Evolutionary conservation across 345 rosid genomes (phyloP).

Genomic region (Ceriops tagal): DNA sequence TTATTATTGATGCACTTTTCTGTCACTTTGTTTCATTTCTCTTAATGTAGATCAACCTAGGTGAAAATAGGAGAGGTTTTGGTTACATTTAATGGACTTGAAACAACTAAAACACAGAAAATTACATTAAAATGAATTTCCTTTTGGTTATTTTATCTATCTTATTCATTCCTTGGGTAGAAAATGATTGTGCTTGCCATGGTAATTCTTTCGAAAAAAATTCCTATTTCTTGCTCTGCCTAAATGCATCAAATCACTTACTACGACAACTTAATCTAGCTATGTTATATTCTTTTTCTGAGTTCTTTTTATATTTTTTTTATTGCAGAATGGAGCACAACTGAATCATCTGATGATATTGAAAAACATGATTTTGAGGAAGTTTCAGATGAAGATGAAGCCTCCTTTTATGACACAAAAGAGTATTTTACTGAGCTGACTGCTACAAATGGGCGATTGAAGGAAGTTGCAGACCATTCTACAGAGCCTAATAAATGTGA

Average conservation of each 20-base stretch:
- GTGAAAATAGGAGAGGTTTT: not conserved
- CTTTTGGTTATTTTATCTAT: not conserved
- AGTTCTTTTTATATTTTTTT: not conserved
- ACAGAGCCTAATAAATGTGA: slow-evolving; percentile 21
- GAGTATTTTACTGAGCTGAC: slow-evolving; percentile 60
- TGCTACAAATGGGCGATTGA: slow-evolving; percentile 35
- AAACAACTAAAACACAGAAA: not conserved
- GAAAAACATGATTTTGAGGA: slow-evolving; percentile 90
- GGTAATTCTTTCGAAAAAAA: too few species aligned
- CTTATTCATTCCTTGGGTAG: not conserved
- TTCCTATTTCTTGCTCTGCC: not conserved
- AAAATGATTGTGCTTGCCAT: too few species aligned
- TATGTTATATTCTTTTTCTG: slow-evolving; percentile 11
- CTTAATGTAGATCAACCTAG: not conserved
- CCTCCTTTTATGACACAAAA: slow-evolving; percentile 65
- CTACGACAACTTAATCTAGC: not conserved
- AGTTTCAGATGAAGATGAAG: slow-evolving; percentile 80
- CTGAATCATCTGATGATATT: slow-evolving; percentile 92
- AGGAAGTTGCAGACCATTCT: slow-evolving; percentile 24
- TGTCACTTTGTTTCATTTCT: not conserved
- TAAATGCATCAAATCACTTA: not conserved
- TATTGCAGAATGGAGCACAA: slow-evolving; percentile 89
- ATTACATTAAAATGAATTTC: not conserved
- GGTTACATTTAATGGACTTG: not conserved
- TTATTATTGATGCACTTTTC: not conserved